Percentiles rank a stretch among this genome's conserved stretches.
Conservation (phyloP, 805 yeast genomes). For the Wickerhamiella australiensis region DNA sequence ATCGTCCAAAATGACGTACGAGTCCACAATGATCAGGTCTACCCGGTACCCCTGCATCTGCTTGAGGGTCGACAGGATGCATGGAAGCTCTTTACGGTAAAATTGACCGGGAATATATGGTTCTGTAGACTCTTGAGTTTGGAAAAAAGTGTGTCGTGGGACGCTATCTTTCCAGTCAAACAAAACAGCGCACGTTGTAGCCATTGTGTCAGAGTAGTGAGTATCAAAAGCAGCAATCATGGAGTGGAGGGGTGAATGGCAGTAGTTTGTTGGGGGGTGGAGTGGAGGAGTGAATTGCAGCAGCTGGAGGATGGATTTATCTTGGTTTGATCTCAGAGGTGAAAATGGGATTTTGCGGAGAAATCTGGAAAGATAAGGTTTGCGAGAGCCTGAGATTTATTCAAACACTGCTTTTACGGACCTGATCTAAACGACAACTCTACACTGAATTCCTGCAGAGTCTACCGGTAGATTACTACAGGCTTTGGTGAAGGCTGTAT, state of each 20-base stretch:
- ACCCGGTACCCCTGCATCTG: background rate
- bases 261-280: too few relatives aligned
- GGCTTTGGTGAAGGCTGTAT: too few relatives aligned
- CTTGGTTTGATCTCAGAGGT: too few relatives aligned
- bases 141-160: background rate
- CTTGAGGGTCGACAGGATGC: background rate
- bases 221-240: slow-evolving; percentile 5
- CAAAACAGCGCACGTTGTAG: background rate
- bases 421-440: too few relatives aligned
- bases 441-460: too few relatives aligned
- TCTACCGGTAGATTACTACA: too few relatives aligned
- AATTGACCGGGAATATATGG: slow-evolving; percentile 6
- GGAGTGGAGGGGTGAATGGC: background rate
- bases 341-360: too few relatives aligned
- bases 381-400: too few relatives aligned
- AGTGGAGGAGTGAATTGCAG: too few relatives aligned
- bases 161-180: background rate
- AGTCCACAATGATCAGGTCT: background rate
- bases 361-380: too few relatives aligned
- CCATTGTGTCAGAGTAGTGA: background rate
- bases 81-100: slow-evolving; percentile 5
- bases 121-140: background rate
- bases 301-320: too few relatives aligned
- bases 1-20: background rate
- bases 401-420: too few relatives aligned